Conservation (phyloP, 2,329 filamentous ascomycete genomes). For the Rutstroemia sp. region DNA sequence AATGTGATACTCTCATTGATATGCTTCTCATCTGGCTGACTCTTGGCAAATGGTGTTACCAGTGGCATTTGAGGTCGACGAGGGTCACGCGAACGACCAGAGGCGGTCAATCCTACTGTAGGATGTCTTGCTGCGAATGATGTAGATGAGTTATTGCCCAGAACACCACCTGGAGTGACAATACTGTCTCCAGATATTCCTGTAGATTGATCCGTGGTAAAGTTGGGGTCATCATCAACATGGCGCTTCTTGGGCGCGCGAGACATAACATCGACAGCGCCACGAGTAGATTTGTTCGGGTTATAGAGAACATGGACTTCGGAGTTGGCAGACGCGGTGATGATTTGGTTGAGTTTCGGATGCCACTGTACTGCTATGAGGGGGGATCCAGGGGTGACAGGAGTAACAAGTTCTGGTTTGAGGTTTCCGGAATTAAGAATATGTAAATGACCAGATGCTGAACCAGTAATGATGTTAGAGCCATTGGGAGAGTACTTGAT, state of each 20-base stretch:
- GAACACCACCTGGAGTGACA: constrained; percentile 58
- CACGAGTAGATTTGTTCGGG: constrained; percentile 71
- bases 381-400: constrained; percentile 77
- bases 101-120: constrained; percentile 67
- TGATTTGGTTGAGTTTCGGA: constrained; percentile 87
- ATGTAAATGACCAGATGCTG: constrained; percentile 75
- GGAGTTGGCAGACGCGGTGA: constrained; percentile 87
- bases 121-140: constrained; percentile 54
- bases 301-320: constrained; percentile 89
- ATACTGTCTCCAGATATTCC: constrained; percentile 81
- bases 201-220: constrained; percentile 76
- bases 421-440: constrained; percentile 92
- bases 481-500: constrained; percentile 85
- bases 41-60: constrained; percentile 85
- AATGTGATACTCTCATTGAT: constrained; percentile 84
- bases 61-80: constrained; percentile 76
- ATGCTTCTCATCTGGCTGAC: constrained; percentile 81
- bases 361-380: constrained; percentile 89
- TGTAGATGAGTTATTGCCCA: constrained; percentile 39
- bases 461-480: constrained; percentile 82
- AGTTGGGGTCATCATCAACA: constrained; percentile 82
- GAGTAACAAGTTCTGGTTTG: constrained; percentile 74
- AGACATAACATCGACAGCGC: constrained; percentile 84
- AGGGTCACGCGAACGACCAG: constrained; percentile 71
- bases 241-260: constrained; percentile 91